Evolutionary conservation across 805 yeast genomes (phyloP), one percentile per base, ranked within the genome.

Genomic region (Schwanniomyces pseudopolymorphus): DNA sequence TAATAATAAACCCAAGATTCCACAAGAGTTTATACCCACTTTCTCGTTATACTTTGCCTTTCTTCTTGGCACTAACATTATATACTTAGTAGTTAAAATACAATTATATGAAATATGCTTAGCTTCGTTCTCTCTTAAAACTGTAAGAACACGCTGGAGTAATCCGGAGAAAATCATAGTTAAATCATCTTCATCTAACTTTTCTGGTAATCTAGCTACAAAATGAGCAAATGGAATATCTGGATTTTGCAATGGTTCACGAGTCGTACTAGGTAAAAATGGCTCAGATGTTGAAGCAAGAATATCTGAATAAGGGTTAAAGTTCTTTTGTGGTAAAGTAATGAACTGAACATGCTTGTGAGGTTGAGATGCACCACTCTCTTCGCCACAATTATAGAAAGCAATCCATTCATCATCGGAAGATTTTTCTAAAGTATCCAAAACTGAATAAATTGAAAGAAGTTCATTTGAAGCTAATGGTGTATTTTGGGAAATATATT

Each of bases 311-410:
- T 78, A 82, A 5, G 87, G 78, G 1, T 64, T 65, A 60, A 82
- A 84, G 19, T 73, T 68, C 7, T 56, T 40, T 6, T 68, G 61
- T 1, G 96, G 95, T 38, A 87, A 70, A 38, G 81, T 74, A 77
- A 92, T 72, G 66, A 91, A 83, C 67, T 94, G 99, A 51, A 94
- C 66, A 67, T 92, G 99, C 61, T 88, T 89, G 69, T 92, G 99
- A 40, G 87, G 85, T 59, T 90, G 94, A 0, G 97, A 89, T n/a
- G 96, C 96, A 1, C 98, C 99, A 51, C 95, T 82, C 55, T 81
- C 77, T 16, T 83, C 81, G 6, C 99, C 99, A 59, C 89, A 83
- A 65, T 92, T 92, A 76, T 81, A 92, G 65, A 92, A 92, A 0
- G 90, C 90, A 61, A 91, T 74, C 75, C 87, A 85, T 46, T 79